These are phyloP conservation scores for Pseudogymnoascus sp. DNA, from an alignment of 2,329 filamentous ascomycete species.

Conservation along the genomic window DNA sequence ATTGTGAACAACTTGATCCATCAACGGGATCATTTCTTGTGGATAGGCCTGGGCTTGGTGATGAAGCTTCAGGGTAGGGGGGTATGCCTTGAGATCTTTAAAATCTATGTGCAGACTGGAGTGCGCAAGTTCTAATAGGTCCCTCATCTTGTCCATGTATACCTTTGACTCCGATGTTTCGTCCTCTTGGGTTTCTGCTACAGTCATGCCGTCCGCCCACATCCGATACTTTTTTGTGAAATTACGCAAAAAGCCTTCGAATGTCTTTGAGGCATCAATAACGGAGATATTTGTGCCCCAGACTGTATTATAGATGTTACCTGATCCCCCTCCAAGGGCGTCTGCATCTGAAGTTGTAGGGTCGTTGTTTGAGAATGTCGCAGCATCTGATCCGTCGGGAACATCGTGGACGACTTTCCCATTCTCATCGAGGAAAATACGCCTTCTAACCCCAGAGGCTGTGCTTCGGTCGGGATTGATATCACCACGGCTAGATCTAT, in stretches of 20 bases:
- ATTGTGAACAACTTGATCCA: constrained; percentile 93
- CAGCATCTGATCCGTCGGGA: constrained; percentile 47
- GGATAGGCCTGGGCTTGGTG: constrained; percentile 91
- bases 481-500: constrained; percentile 67
- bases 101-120: constrained; percentile 82
- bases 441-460: constrained; percentile 43
- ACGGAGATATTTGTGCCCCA: constrained; percentile 98
- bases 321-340: constrained; percentile 70
- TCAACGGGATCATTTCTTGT: constrained; percentile 89
- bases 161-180: constrained; percentile 70
- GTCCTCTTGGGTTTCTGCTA: constrained; percentile 61
- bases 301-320: constrained; percentile 54
- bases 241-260: constrained; percentile 88
- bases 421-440: constrained; percentile 47
- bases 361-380: constrained; percentile 55
- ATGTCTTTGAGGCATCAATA: constrained; percentile 74
- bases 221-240: constrained; percentile 91
- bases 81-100: constrained; percentile 83
- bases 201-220: constrained; percentile 76
- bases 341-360: constrained; percentile 90
- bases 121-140: constrained; percentile 81
- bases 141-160: constrained; percentile 77
- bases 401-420: constrained; percentile 51
- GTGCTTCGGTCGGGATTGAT: constrained; percentile 72
- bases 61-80: constrained; percentile 87